Base-by-base conservation (phyloP, 352 stramenopile species). In the Pythium utonaiense region DNA sequence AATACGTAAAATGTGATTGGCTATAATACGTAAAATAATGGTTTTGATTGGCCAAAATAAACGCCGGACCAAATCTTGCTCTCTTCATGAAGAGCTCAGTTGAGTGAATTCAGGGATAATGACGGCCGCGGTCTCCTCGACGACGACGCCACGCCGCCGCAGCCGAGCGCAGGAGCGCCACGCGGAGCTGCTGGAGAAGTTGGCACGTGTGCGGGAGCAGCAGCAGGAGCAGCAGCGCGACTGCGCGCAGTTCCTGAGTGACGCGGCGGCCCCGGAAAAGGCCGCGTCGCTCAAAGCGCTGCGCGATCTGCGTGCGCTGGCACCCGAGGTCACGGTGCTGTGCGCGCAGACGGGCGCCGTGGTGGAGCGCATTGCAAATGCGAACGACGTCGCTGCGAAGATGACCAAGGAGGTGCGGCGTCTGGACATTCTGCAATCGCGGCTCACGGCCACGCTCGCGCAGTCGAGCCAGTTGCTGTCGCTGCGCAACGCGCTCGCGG, bases 381-480 rank as follows among this genome's bases (percentile, higher is more conserved):
- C 86, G 4, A 93, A 96, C 64, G 86, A 96, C n/a, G 81, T 96
- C 10, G 86, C 84, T 6, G 86, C 89, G 56, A 94, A 93, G 66
- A 96, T 96, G 86, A 94, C 86, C 48, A 74, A 77, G 30, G 85
- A 96, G 30, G 84, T 96, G 53, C 81, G 86, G 22, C 82, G 75
- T 12, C 65, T 96, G 28, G 86, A 93, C 53, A 78, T 91, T 55
- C 73, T 92, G 31, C 84, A 96, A 66, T 91, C 82, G 62, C 83
- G 84, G 7, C 56, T 96, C 64, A 74, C 74, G 44, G 53, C 72
- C 47, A 80, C 67, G 24, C 64, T 94, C 22, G 70, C 76, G 24
- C 83, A 92, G 57, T 85, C 81, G 17, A 71, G 75, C 34, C 80
- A 91, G 72, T 71, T 91, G 28, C 60, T 96, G 42, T 80, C 69